Base-by-base conservation (phyloP, 2,329 filamentous ascomycete species). In the Myrmaecium sp. region DNA sequence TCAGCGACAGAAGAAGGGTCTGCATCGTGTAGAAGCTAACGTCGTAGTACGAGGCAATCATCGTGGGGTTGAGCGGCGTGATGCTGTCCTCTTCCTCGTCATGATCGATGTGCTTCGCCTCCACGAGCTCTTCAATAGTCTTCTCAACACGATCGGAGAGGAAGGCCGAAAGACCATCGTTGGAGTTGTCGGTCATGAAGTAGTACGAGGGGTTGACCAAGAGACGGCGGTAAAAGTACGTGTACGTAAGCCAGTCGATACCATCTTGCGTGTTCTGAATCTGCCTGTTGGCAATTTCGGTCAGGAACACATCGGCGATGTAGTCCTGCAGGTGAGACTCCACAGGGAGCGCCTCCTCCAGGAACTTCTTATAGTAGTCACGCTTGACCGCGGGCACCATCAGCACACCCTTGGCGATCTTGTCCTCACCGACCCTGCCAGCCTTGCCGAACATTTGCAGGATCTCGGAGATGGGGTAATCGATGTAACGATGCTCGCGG, bases 11-110 rank as follows among this genome's bases (percentile, higher is more conserved):
- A 27, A 98, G 62, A 64, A 98, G 86, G 0, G 89, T 98, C 57
- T 98, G 86, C 84, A 98, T 98, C 3, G 89, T 98, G 51, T 93
- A 80, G 57, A 94, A 95, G 5, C 86, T 94, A 45, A 98, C 93
- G 54, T 94, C 95, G 66, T 98, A 98, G 63, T 98, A 95, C 2
- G 89, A 83, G 6, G 81, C 83, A 45, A 98, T 95, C 80, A 94
- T 94, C 38, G 89, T 89, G 3, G 86, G 79, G 51, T 98, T 95
- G 42, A 93, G 69, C 9, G 89, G 84, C 11, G 78, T 69, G 23
- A 95, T 75, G 1, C 74, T 74, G 41, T 92, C 86, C 46, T 95
- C 60, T 4, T 62, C 86, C 45, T 93, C 84, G 37, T 95, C 86
- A 25, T 93, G 69, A 41, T 95, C 84, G 38, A 98, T 83, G 36